Evolutionary conservation across 2,329 filamentous ascomycete genomes (phyloP).

Genomic region (Cladosporium sp.): DNA sequence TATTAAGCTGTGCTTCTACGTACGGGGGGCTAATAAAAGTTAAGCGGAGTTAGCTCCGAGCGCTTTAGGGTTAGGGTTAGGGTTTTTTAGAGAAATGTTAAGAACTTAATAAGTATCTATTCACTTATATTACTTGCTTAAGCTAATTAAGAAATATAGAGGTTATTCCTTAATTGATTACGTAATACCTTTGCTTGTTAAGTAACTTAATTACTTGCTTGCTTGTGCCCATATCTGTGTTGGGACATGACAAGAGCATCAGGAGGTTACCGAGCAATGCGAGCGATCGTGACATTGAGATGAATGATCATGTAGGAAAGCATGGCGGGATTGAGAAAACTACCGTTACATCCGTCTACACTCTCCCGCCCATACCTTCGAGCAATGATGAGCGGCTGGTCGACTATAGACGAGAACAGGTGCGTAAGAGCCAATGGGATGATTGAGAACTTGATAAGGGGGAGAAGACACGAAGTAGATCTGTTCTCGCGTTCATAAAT

Average conservation of each 20-base stretch:
- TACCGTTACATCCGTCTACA: neutral
- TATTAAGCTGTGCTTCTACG: neutral
- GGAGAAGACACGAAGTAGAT: no score
- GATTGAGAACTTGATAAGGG: neutral
- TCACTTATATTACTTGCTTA: neutral
- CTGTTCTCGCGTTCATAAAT: no score
- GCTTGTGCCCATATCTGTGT: no score
- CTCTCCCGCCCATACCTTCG: neutral
- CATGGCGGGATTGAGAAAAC: conserved; percentile 11
- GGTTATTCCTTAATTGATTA: no score
- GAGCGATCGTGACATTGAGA: neutral
- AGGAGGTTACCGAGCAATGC: conserved; percentile 4
- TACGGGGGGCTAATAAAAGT: neutral
- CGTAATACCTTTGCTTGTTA: no score
- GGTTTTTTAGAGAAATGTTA: neutral
- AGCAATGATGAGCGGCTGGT: conserved; percentile 5
- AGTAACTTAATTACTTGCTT: no score
- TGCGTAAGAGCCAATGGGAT: neutral
- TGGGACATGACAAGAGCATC: neutral
- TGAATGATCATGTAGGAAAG: neutral
- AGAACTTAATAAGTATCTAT: neutral
- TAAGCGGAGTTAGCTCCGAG: neutral
- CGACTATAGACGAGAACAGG: neutral
- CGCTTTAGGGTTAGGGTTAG: neutral
- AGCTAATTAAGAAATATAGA: neutral